Percentiles rank a stretch among this genome's conserved stretches.
phyloP scores from a whole-genome alignment of 2,329 filamentous ascomycete genomes.

The Beauveria sp. region DNA sequence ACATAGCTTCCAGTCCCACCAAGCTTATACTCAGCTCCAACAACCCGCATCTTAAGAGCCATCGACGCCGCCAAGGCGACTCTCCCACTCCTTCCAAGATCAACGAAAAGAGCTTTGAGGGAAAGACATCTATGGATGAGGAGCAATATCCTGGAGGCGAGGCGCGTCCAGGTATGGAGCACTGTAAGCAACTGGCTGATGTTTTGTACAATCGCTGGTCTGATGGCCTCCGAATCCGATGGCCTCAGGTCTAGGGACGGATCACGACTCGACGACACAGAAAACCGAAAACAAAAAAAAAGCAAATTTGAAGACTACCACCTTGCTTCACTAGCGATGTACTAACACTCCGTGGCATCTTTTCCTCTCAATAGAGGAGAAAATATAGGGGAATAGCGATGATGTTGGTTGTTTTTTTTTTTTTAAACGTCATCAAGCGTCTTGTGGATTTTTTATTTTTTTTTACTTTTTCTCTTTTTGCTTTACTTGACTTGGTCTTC shows the following conservation, averaged over 20 bases:
- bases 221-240: constrained; percentile 68
- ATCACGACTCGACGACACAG: not conserved
- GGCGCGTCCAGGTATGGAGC: constrained; percentile 71
- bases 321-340: constrained; percentile 6
- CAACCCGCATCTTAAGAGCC: constrained; percentile 79
- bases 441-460: not conserved
- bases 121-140: constrained; percentile 40
- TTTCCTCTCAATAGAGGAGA: not conserved
- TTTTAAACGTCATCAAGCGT: constrained; percentile 5
- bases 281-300: not conserved
- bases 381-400: not conserved
- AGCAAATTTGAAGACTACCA: not conserved
- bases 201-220: constrained; percentile 88
- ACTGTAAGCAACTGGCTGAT: constrained; percentile 81
- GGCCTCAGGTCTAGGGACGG: constrained; percentile 39
- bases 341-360: not conserved
- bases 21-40: constrained; percentile 73
- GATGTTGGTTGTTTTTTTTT: not conserved
- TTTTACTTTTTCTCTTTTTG: not conserved
- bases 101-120: constrained; percentile 39
- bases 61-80: constrained; percentile 57
- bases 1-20: constrained; percentile 30
- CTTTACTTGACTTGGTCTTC: constrained; percentile 9
- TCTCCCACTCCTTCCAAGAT: constrained; percentile 24
- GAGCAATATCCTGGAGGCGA: constrained; percentile 48